Evolutionary conservation across 257 asterid genomes (phyloP), one percentile per base, ranked within the genome.

Genomic region (Osmanthus fragrans): DNA sequence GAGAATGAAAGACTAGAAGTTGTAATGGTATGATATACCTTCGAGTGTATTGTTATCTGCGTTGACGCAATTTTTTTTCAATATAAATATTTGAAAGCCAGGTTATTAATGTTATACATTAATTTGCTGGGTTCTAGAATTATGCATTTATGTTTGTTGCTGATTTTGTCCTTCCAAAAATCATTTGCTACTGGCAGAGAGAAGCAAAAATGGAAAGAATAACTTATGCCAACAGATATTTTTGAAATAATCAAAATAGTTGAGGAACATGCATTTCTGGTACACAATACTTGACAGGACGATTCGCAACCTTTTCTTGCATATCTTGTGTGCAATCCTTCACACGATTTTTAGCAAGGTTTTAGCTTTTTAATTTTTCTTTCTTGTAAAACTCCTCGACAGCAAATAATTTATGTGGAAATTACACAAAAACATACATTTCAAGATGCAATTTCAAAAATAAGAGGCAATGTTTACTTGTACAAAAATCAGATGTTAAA

Each of bases 41-140:
- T 49, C 23, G 73, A 63, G 33, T 10, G 67, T 34, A 34, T 60
- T 45, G 30, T 49, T 72, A 4, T 36, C 9, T 42, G 49, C 73
- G 36, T 49, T 67, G 37, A 49, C 73, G 79, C 74, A 21, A 66
- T 21, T 49, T 21, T 80, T 73, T 77, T 77, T 75, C 80, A 47
- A 39, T 51, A 39, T 56, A 80, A 78, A 63, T 73, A 83, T 81
- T 42, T 68, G 12, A 58, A 7, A 9, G 23, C 66, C 66, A 0
- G 6, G 66, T 58, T 58, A n/a, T 7, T n/a, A 58, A 21, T 58
- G 23, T 7, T 54, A 54, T 54, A 54, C 7, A 16, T 54, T n/a
- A 54, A 4, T 54, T n/a, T 56, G 27, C 65, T 56, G 29, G 65
- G 13, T 21, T 56, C 27, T 18, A 19, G 4, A 21, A 56, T 19